Evolutionary conservation across 2,329 filamentous ascomycete genomes (phyloP), one percentile per base, ranked within the genome.

Genomic region (Lithohypha guttulata): DNA sequence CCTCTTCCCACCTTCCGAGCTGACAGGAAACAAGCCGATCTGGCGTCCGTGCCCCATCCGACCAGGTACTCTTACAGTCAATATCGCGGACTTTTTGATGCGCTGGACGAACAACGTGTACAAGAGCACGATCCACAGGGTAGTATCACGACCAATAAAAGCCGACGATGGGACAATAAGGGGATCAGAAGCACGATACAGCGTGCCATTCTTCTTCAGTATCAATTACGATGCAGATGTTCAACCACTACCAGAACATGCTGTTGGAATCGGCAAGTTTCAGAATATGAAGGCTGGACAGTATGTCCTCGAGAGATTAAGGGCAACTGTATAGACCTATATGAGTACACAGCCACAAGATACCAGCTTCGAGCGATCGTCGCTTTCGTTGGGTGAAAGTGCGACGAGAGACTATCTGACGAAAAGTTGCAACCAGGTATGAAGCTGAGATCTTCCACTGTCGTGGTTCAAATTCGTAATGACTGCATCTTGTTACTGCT

Each of bases 91-190:
- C 34, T 69, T 67, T 38, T 56, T 71, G 56, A 65, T 69, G 61
- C 58, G 66, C 10, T 56, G 71, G 19, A 66, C 62, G 21, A 71
- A 72, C 50, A 63, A 70, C 45, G 59, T 53, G 14, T 70, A 70
- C 48, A 67, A 61, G 42, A 66, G 61, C 4, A 72, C 67, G 0
- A 65, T 72, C 13, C 70, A 73, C 50, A 56, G 70, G 6, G 68
- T 75, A 2, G 64, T 66, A 9, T 55, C 53, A 0, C 55, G 55
- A n/a, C 37, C 37, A 18, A 43, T 73, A 73, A 57, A 58, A 60
- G 29, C 64, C 63, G 2, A 58, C 57, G 2, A 57, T 55, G 35
- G 27, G 20, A 22, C 10, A 14, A 3, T 15, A 2, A 31, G 17
- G n/a, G 37, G 37, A 3, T 20, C 13, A 13, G 37, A 40, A 9